Percentiles rank a stretch among this genome's conserved stretches.
Conservation (phyloP, 768 basidiomycete species). For the Cyclocybe cylindracea region DNA sequence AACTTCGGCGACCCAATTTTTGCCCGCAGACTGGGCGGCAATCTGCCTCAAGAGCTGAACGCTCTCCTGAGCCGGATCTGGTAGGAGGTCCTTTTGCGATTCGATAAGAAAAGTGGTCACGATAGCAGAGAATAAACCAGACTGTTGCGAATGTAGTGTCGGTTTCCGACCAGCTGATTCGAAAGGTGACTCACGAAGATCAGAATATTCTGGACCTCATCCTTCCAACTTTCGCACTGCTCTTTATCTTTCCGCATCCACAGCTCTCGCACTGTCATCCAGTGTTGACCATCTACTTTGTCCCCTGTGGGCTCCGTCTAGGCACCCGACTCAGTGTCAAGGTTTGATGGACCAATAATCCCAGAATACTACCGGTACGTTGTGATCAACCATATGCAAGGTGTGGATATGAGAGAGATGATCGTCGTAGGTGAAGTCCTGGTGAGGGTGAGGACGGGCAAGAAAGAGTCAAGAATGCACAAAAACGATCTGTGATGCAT, state of each 20-base stretch:
- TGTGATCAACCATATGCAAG: too few relatives aligned
- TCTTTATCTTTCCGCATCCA: constrained; percentile 12
- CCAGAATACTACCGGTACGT: too few relatives aligned
- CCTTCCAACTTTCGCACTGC: constrained; percentile 14
- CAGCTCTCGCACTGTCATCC: constrained; percentile 1
- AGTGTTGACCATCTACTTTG: constrained; percentile 9
- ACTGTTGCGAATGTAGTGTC: constrained; percentile 5
- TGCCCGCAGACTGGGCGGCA: constrained; percentile 7
- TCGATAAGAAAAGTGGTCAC: constrained; percentile 21
- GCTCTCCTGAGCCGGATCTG: constrained; percentile 11
- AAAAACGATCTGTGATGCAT: too few relatives aligned
- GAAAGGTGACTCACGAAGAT: constrained; percentile 9
- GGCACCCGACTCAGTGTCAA: too few relatives aligned
- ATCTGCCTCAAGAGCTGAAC: constrained; percentile 11
- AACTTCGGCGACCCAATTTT: not conserved
- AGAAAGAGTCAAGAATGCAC: too few relatives aligned
- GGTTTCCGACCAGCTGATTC: not conserved
- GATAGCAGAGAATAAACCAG: constrained; percentile 24
- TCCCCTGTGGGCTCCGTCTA: too few relatives aligned
- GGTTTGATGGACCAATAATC: too few relatives aligned
- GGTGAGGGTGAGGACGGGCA: too few relatives aligned
- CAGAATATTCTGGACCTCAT: constrained; percentile 13
- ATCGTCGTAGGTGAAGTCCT: too few relatives aligned
- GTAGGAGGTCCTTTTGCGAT: constrained; percentile 16
- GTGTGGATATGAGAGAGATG: too few relatives aligned